phyloP scores from a whole-genome alignment of 306 rosid species.

The Vigna mungo region DNA sequence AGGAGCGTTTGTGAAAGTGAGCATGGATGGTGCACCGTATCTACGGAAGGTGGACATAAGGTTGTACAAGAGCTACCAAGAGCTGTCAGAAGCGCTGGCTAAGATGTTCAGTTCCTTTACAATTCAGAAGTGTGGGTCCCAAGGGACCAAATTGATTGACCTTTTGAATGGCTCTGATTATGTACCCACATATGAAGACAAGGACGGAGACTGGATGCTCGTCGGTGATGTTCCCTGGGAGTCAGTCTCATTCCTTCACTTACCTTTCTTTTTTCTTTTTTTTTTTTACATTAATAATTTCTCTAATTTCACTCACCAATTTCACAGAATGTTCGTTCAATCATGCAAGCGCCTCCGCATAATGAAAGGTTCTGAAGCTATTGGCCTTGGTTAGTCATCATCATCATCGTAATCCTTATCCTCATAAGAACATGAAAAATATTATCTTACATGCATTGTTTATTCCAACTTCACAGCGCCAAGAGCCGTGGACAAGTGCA shows the following conservation, averaged over 20 bases:
- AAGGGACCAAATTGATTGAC: slow-evolving; percentile 73
- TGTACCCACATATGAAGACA: slow-evolving; percentile 81
- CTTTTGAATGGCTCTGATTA: slow-evolving; percentile 80
- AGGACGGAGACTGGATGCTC: slow-evolving; percentile 96
- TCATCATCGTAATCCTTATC: no score
- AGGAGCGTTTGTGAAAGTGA: slow-evolving; percentile 79
- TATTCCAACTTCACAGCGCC: slow-evolving; percentile 63
- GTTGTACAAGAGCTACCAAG: slow-evolving; percentile 75
- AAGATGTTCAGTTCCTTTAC: slow-evolving; percentile 91
- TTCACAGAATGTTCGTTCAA: slow-evolving; percentile 73
- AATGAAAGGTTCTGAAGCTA: slow-evolving; percentile 91
- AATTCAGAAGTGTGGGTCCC: slow-evolving; percentile 67
- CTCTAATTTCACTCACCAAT: not conserved
- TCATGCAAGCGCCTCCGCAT: slow-evolving; percentile 82
- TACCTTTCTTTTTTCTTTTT: not conserved
- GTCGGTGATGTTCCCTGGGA: slow-evolving; percentile 97
- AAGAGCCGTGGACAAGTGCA: slow-evolving; percentile 84
- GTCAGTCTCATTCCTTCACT: slow-evolving; percentile 50
- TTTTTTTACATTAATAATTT: not conserved
- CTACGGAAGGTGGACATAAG: slow-evolving; percentile 86
- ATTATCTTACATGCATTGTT: no score
- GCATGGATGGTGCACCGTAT: slow-evolving; percentile 96
- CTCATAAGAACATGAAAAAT: no score
- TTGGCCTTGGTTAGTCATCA: slow-evolving; percentile 66
- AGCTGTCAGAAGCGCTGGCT: slow-evolving; percentile 73